A percentile compares a stretch with the other conserved stretches of the same genome.
Evolutionary conservation across 179 eudicot genomes (phyloP).

Genomic region (Beta macrorhiza): DNA sequence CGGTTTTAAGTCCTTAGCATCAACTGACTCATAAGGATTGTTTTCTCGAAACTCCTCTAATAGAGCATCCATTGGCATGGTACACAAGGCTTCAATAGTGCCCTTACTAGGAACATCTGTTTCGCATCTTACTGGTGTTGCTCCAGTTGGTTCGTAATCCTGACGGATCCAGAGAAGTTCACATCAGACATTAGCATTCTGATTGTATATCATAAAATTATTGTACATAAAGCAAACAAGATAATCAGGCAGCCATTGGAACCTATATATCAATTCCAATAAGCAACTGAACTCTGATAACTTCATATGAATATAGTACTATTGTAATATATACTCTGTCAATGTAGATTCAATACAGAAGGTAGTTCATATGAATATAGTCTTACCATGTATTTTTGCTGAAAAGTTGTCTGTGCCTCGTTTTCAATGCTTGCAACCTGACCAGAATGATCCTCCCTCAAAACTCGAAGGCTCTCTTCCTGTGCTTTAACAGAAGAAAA

Average conservation of each 20-base stretch:
- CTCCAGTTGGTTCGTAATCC: slow-evolving; percentile 93
- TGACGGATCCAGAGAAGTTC: slow-evolving; percentile 18
- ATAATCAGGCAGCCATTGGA: no score
- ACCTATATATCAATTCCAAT: not conserved
- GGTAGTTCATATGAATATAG: not conserved
- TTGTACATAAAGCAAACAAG: not conserved
- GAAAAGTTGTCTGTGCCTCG: slow-evolving; percentile 67
- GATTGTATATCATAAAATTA: not conserved
- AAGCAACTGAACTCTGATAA: no score
- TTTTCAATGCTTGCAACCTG: slow-evolving; percentile 59
- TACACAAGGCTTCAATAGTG: slow-evolving; percentile 71
- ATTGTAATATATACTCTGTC: no score
- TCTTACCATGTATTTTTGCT: slow-evolving; percentile 72
- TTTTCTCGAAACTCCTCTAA: slow-evolving; percentile 83
- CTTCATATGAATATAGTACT: no score
- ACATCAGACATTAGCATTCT: not conserved
- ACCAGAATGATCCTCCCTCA: slow-evolving; percentile 60
- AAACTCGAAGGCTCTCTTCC: slow-evolving; percentile 46
- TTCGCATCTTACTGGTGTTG: slow-evolving; percentile 73
- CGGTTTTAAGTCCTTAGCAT: slow-evolving; percentile 57
- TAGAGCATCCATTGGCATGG: slow-evolving; percentile 83
- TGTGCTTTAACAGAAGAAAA: slow-evolving; percentile 54
- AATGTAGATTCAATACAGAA: not conserved
- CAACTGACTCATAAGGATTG: slow-evolving; percentile 60
- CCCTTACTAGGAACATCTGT: slow-evolving; percentile 79